Base-by-base conservation (phyloP, 1,284 basidiomycete species). In the Moniliophthora roreri region DNA sequence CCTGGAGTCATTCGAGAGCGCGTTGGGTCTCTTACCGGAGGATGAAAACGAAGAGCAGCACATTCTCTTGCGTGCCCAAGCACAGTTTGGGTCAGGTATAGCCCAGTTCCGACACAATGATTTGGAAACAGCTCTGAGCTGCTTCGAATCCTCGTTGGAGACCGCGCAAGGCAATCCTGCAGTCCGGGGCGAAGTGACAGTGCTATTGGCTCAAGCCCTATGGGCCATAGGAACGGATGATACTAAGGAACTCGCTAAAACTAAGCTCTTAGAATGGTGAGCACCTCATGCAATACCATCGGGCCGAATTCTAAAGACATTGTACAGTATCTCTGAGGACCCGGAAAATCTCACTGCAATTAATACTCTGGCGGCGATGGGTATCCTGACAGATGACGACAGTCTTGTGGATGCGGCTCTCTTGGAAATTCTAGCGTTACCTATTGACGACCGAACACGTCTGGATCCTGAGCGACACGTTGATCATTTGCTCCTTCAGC, bases 371-470 rank as follows among this genome's bases (percentile, higher is more conserved):
- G 91, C 90, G 0, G 91, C 91, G 1, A 91, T 96, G 79, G 95
- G 91, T 8, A 85, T 94, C 52, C 71, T 93, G 20, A 88, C 86
- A 0, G 76, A 79, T 23, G 95, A 97, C 63, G 83, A 87, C 21
- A 83, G 81, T 48, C 78, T 97, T 16, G 79, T 95, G 13, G 93
- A 96, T 63, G 95, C 95, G 0, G 89, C 93, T 0, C 73, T 95
- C 8, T 85, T 89, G 0, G 95, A 97, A 65, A 82, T 96, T 16
- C 72, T 87, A 10, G 73, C 78, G 1, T 73, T 93, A 28, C 80
- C 89, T 0, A 63, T 82, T 18, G 82, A 90, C 51, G 75, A 81
- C 56, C 77, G 86, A 45, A 73, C 76, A 39, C 67, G 74, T 39
- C 75, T 89, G 48, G 91, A 93, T 67, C 85, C 85, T 3, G 69